Percentiles rank a stretch among this genome's conserved stretches.
phyloP scores from a whole-genome alignment of 2,329 filamentous ascomycete species.

The Aspergillus eucalypticola region DNA sequence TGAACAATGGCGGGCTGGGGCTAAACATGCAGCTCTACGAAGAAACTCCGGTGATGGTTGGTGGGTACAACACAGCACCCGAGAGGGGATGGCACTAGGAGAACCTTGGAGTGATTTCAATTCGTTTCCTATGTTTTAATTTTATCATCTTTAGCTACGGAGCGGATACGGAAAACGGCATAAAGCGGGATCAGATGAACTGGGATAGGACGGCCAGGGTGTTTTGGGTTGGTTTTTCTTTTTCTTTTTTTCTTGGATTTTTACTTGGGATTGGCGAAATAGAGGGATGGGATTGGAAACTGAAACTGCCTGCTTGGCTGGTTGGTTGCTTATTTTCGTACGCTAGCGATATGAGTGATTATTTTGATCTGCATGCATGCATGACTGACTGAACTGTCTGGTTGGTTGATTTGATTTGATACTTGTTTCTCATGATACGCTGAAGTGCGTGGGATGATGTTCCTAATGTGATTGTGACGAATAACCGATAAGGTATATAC shows the following conservation, averaged over 20 bases:
- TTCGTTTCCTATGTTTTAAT: neutral
- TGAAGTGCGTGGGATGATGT: too few relatives aligned
- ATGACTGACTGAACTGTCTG: too few relatives aligned
- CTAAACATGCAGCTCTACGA: conserved; percentile 35
- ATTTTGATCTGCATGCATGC: too few relatives aligned
- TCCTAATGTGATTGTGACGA: too few relatives aligned
- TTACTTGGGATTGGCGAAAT: neutral
- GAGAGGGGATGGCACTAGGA: conserved; percentile 36
- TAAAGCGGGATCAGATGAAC: neutral
- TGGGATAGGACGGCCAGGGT: neutral
- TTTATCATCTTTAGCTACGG: neutral
- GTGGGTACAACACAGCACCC: conserved; percentile 38
- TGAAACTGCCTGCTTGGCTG: neutral
- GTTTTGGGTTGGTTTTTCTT: neutral
- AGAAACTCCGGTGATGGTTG: conserved; percentile 35
- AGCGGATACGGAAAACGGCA: conserved; percentile 13
- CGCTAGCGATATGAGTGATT: too few relatives aligned
- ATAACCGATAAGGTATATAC: too few relatives aligned
- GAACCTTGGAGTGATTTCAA: neutral
- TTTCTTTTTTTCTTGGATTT: neutral
- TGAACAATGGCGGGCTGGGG: conserved; percentile 27
- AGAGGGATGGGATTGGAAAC: neutral
- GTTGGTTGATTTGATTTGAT: too few relatives aligned
- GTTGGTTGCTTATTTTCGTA: neutral
- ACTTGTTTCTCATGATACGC: too few relatives aligned